A percentile compares a stretch with the other conserved stretches of the same genome.
Evolutionary conservation across 495 filamentous ascomycete genomes (phyloP).

Genomic region (Cercophora scortea): DNA sequence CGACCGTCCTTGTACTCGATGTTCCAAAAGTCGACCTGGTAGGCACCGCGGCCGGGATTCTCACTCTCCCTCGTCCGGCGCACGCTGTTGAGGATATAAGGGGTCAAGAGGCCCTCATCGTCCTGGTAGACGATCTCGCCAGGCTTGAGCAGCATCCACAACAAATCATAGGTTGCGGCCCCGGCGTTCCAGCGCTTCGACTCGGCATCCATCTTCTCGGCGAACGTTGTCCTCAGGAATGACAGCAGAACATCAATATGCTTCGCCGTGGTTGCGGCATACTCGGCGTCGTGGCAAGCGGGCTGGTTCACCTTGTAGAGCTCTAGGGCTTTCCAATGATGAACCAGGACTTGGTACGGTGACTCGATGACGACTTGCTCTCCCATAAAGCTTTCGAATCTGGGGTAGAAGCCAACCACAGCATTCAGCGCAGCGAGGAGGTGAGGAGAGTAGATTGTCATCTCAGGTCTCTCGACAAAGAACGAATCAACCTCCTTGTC

Average conservation of each 20-base stretch:
- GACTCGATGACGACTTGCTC: conserved; percentile 20
- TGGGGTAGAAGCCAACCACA: conserved; percentile 30
- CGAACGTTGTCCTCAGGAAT: conserved; percentile 21
- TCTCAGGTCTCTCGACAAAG: conserved; percentile 17
- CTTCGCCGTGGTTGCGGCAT: conserved; percentile 18
- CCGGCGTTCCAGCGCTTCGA: conserved; percentile 17
- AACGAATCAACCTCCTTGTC: not conserved
- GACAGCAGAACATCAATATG: conserved; percentile 33
- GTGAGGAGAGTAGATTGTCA: conserved; percentile 31
- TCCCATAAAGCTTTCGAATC: conserved; percentile 4
- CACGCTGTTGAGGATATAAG: conserved; percentile 23
- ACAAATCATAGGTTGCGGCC: conserved; percentile 24
- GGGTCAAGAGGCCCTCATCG: conserved; percentile 18
- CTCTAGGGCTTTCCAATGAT: conserved; percentile 24
- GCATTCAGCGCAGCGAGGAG: conserved; percentile 30
- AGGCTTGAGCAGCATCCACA: conserved; percentile 30
- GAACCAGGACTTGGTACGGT: conserved; percentile 29
- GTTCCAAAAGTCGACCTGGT: conserved; percentile 26
- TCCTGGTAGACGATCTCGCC: conserved; percentile 28
- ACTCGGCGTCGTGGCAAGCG: conserved; percentile 22
- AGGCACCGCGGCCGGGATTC: conserved; percentile 1
- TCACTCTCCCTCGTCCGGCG: not conserved
- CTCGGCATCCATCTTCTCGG: conserved; percentile 22
- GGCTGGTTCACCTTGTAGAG: conserved; percentile 26
- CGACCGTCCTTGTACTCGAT: conserved; percentile 16